Evolutionary conservation across 257 asterid species (phyloP).

Genomic region (Solanum ahanhuiri): DNA sequence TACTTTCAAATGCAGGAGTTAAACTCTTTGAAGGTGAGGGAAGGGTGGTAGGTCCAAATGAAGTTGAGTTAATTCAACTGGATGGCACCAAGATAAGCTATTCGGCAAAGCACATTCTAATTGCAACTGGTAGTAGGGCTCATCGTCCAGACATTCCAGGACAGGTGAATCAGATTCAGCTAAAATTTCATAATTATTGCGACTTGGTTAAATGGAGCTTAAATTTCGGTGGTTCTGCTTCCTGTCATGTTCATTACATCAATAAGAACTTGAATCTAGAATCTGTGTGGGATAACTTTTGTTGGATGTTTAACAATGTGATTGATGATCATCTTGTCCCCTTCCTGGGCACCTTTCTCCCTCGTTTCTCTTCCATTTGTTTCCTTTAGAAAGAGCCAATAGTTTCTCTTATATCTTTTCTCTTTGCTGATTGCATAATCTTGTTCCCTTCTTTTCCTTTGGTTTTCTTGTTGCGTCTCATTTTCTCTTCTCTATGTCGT

Average conservation of each 20-base stretch:
- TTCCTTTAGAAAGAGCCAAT: not conserved
- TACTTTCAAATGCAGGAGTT: constrained; percentile 84
- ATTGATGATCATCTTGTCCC: not conserved
- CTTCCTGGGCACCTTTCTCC: not conserved
- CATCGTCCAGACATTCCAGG: constrained; percentile 78
- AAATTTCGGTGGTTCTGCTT: not conserved
- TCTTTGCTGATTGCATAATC: not conserved
- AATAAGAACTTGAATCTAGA: not conserved
- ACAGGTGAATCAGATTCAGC: constrained; percentile 33
- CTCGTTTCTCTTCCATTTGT: not conserved
- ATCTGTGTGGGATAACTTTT: not conserved
- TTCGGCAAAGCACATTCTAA: constrained; percentile 78
- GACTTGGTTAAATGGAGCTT: not conserved
- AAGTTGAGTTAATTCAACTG: constrained; percentile 79
- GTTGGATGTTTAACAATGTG: not conserved
- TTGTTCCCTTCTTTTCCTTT: not conserved
- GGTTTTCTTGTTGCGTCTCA: not conserved
- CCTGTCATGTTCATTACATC: not conserved
- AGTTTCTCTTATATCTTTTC: not conserved
- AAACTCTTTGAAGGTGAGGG: constrained; percentile 98
- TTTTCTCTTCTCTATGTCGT: not conserved
- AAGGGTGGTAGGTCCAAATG: constrained; percentile 82
- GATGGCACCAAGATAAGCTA: constrained; percentile 89
- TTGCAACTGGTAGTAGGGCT: constrained; percentile 96
- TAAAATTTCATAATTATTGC: not conserved